A percentile compares a stretch with the other conserved stretches of the same genome.
Conservation (phyloP, 345 rosid genomes). For the Passiflora organensis region DNA sequence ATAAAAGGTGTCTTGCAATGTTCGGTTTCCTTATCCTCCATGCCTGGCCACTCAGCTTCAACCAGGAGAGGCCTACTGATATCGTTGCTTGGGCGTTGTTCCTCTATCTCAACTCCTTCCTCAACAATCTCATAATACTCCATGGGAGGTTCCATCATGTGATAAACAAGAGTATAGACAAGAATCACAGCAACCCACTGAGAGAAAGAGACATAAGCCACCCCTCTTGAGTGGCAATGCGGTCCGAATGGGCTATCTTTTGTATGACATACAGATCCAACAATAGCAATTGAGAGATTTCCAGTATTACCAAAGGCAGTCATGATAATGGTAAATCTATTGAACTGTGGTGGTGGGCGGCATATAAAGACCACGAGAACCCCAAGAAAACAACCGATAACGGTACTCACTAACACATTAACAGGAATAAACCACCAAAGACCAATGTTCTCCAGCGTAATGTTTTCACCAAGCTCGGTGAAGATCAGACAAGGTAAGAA, state of each 20-base stretch:
- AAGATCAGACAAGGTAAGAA: conserved; percentile 93
- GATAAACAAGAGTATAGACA: conserved; percentile 94
- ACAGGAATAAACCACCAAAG: conserved; percentile 95
- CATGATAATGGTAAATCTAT: conserved; percentile 75
- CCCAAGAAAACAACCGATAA: conserved; percentile 63
- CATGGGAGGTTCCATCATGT: conserved; percentile 97
- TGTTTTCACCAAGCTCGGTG: conserved; percentile 78
- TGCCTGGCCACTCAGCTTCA: conserved; percentile 97
- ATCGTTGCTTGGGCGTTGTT: conserved; percentile 24
- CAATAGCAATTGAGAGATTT: conserved; percentile 74
- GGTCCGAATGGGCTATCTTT: conserved; percentile 60
- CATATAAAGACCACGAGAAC: conserved; percentile 64
- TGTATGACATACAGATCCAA: conserved; percentile 76
- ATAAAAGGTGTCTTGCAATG: conserved; percentile 78
- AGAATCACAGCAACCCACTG: conserved; percentile 93
- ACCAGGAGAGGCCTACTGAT: conserved; percentile 68
- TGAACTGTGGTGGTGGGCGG: conserved; percentile 71
- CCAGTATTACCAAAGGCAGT: conserved; percentile 95
- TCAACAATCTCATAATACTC: conserved; percentile 76
- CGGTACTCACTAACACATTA: conserved; percentile 66
- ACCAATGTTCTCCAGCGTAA: conserved; percentile 44
- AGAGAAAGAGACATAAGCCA: conserved; percentile 86
- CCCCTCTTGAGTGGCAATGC: conserved; percentile 63
- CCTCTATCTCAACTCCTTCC: conserved; percentile 56
- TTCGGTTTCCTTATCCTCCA: conserved; percentile 86